A percentile compares a stretch with the other conserved stretches of the same genome.
Evolutionary conservation across 164 flowering plant genomes (phyloP).

Genomic region (Piper longum): DNA sequence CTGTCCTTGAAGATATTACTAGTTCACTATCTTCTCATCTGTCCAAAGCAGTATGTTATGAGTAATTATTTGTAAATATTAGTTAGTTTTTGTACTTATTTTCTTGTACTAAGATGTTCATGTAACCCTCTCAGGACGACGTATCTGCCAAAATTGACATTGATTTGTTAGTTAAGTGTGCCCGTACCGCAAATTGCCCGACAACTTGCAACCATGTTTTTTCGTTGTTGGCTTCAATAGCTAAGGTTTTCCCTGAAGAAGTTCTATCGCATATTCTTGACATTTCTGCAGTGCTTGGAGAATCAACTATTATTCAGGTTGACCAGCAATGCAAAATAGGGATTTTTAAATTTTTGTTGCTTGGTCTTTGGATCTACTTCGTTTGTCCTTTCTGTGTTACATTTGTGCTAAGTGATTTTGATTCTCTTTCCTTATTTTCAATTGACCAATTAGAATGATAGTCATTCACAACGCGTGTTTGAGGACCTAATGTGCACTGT

Average conservation of each 20-base stretch:
- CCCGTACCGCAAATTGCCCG: conserved; percentile 38
- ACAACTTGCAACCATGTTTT: conserved; percentile 59
- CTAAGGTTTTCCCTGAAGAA: conserved; percentile 43
- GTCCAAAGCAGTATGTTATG: conserved; percentile 20
- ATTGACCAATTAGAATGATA: conserved; percentile 36
- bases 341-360: background rate
- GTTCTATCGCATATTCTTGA: conserved; percentile 47
- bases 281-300: conserved; percentile 50
- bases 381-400: too few relatives aligned
- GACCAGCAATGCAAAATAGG: conserved; percentile 3
- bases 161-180: conserved; percentile 50
- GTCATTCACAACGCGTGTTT: conserved; percentile 54
- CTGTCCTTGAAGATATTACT: conserved; percentile 53
- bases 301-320: conserved; percentile 69
- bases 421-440: background rate
- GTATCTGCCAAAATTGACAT: conserved; percentile 21
- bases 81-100: conserved; percentile 1
- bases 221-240: conserved; percentile 47
- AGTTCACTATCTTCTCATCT: conserved; percentile 19
- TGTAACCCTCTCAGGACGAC: conserved; percentile 28
- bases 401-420: background rate
- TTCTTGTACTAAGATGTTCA: background rate
- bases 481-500: conserved; percentile 69
- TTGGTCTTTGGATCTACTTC: background rate
- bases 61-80: background rate